These are phyloP conservation scores for Salvia hispanica DNA, from an alignment of 257 asterid species.

Conservation along the genomic window DNA sequence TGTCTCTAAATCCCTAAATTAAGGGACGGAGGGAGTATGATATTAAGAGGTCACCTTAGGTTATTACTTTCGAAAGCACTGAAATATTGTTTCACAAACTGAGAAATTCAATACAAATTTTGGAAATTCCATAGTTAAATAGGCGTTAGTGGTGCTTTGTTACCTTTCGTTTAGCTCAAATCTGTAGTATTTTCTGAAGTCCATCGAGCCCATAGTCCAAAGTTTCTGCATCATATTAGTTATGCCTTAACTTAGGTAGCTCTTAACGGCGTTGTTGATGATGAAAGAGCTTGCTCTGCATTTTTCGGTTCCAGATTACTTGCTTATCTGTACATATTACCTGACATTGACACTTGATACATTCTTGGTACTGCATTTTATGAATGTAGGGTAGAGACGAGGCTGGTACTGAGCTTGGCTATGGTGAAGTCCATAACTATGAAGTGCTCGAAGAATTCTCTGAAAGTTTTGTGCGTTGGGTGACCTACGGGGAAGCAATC, in stretches of 20 bases:
- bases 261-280: neutral
- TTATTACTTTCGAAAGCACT: neutral
- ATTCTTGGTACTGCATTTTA: slow-evolving; percentile 20
- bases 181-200: no score
- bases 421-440: slow-evolving; percentile 44
- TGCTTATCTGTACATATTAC: neutral
- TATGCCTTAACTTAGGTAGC: neutral
- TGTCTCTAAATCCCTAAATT: no score
- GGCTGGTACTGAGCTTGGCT: slow-evolving; percentile 46
- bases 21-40: no score
- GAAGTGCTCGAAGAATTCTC: slow-evolving; percentile 81
- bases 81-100: slow-evolving; percentile 7
- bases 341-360: slow-evolving; percentile 13
- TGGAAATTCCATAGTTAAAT: neutral
- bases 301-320: slow-evolving; percentile 11
- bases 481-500: slow-evolving; percentile 69
- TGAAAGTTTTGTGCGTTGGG: slow-evolving; percentile 88
- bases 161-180: neutral
- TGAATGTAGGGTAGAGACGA: slow-evolving; percentile 56
- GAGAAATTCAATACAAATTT: neutral
- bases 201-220: neutral
- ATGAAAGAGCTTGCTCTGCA: neutral
- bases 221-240: no score
- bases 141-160: neutral
- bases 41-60: slow-evolving; percentile 1